Evolutionary conservation across 768 basidiomycete species (phyloP).

Genomic region (Xerocomellus chrysenteron): DNA sequence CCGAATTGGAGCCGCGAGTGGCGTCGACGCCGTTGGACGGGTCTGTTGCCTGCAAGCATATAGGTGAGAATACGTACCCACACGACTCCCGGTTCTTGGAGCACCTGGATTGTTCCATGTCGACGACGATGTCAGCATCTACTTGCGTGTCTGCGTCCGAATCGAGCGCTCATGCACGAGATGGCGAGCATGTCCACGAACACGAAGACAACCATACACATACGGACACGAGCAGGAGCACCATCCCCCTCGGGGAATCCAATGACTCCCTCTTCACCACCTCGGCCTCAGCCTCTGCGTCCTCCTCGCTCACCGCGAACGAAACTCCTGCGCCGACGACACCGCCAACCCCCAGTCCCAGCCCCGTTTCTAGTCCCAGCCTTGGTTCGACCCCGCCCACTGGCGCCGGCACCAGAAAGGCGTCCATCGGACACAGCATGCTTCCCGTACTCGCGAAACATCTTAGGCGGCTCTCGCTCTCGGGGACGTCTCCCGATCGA

Average conservation of each 20-base stretch:
- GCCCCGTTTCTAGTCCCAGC: background rate
- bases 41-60: background rate
- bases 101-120: conserved; percentile 18
- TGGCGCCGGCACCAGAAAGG: background rate
- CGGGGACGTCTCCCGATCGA: conserved; percentile 20
- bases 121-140: conserved; percentile 10
- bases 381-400: conserved; percentile 1
- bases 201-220: background rate
- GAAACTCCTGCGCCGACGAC: conserved; percentile 25
- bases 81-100: conserved; percentile 24
- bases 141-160: conserved; percentile 12
- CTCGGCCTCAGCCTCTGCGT: conserved; percentile 14
- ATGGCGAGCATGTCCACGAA: background rate
- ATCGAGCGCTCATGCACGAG: background rate
- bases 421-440: conserved; percentile 27
- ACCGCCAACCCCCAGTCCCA: conserved; percentile 26
- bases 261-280: conserved; percentile 31
- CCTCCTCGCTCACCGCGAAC: conserved; percentile 21
- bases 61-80: background rate
- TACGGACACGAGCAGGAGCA: background rate
- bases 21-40: conserved; percentile 11
- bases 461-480: conserved; percentile 24
- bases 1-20: conserved; percentile 5
- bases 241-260: conserved; percentile 23
- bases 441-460: conserved; percentile 29